Conservation (phyloP, 2,329 filamentous ascomycete species). For the Penicillium verrucosum region DNA sequence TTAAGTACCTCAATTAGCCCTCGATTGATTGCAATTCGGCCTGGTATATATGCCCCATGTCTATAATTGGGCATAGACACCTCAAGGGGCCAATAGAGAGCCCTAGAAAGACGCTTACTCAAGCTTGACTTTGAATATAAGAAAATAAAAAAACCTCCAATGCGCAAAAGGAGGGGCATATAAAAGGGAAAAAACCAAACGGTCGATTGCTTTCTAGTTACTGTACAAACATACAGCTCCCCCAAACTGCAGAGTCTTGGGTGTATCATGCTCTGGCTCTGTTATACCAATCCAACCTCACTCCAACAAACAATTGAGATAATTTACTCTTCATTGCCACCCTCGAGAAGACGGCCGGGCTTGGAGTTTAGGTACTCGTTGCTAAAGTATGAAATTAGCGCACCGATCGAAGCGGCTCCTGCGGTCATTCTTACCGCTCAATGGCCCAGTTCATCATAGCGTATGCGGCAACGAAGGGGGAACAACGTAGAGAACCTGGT, state of each 20-base stretch:
- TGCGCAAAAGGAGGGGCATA: not conserved
- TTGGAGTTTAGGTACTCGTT: constrained; percentile 53
- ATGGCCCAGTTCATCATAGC: constrained; percentile 84
- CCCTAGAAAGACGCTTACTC: constrained; percentile 16
- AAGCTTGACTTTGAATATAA: not conserved
- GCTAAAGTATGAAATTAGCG: constrained; percentile 29
- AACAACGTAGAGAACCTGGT: constrained; percentile 84
- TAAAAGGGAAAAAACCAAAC: constrained; percentile 20
- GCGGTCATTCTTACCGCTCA: constrained; percentile 65
- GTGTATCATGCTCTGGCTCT: constrained; percentile 11
- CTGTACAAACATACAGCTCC: constrained; percentile 38
- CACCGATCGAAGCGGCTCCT: not conserved
- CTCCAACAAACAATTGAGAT: constrained; percentile 2
- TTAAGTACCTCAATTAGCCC: not conserved
- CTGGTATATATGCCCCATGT: not conserved
- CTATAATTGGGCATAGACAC: not conserved
- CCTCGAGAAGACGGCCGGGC: constrained; percentile 41
- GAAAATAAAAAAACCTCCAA: not conserved
- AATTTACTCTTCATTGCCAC: constrained; percentile 33
- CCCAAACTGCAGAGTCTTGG: constrained; percentile 12
- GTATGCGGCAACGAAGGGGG: constrained; percentile 76
- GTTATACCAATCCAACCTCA: constrained; percentile 17
- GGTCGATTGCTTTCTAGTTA: constrained; percentile 42
- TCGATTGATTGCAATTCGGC: not conserved
- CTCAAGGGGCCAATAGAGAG: constrained; percentile 7